These are phyloP conservation scores for Rhizopogon rudus DNA, from an alignment of 768 basidiomycete species.

Conservation along the genomic window DNA sequence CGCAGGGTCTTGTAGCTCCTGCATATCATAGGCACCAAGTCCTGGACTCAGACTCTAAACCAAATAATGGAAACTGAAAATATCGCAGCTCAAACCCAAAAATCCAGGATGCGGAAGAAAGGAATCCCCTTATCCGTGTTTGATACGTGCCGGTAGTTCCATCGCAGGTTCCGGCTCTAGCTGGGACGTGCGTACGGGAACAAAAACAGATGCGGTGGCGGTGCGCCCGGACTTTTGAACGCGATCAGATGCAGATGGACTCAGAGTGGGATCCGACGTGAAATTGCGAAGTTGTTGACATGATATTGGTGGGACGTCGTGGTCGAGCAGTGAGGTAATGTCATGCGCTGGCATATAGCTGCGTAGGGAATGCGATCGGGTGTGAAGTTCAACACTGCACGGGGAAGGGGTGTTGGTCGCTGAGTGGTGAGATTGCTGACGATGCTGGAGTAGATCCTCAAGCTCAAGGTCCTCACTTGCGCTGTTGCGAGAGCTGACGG, in stretches of 20 bases:
- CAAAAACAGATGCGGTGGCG: slow-evolving; percentile 12
- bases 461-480: slow-evolving; percentile 25
- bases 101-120: neutral
- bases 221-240: slow-evolving; percentile 3
- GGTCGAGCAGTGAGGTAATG: neutral
- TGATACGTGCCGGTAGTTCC: slow-evolving; percentile 18
- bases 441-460: slow-evolving; percentile 10
- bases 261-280: neutral
- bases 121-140: neutral
- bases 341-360: neutral
- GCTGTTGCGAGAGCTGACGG: slow-evolving; percentile 22
- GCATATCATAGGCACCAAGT: neutral
- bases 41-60: neutral
- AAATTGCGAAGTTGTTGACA: neutral
- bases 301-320: neutral
- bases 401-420: neutral
- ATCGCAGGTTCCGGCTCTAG: slow-evolving; percentile 28
- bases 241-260: neutral
- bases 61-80: neutral
- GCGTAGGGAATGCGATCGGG: neutral
- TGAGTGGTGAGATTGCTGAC: neutral
- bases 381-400: neutral
- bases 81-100: neutral
- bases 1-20: neutral
- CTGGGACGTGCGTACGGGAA: slow-evolving; percentile 26